These are phyloP conservation scores for Ramalina peruviana DNA, from an alignment of 495 filamentous ascomycete genomes.

Conservation along the genomic window DNA sequence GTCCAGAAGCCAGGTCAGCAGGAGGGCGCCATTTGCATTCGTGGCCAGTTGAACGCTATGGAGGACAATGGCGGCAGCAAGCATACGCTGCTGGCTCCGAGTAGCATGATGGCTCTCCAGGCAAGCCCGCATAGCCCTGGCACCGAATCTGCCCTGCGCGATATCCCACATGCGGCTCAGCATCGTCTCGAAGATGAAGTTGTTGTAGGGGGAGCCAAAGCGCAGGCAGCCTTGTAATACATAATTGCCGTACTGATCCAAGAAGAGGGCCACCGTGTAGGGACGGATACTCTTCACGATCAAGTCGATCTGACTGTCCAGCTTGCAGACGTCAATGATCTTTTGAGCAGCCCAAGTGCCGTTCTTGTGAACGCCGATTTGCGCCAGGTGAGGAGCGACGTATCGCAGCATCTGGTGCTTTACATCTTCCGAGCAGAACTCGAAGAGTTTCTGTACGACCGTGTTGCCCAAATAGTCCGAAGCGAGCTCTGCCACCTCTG, in stretches of 20 bases:
- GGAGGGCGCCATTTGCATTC: slow-evolving; percentile 85
- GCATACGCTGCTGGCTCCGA: slow-evolving; percentile 88
- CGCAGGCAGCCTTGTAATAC: slow-evolving; percentile 91
- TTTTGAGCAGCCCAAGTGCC: slow-evolving; percentile 98
- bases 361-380: slow-evolving; percentile 97
- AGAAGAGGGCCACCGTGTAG: slow-evolving; percentile 79
- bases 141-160: slow-evolving; percentile 83
- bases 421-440: slow-evolving; percentile 79
- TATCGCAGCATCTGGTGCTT: slow-evolving; percentile 84
- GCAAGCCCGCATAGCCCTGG: slow-evolving; percentile 91
- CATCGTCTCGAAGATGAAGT: slow-evolving; percentile 98
- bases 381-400: slow-evolving; percentile 81
- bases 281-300: slow-evolving; percentile 73
- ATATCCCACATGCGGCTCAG: slow-evolving; percentile 90
- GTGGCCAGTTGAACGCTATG: slow-evolving; percentile 95
- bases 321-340: slow-evolving; percentile 92
- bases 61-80: slow-evolving; percentile 86
- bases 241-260: slow-evolving; percentile 98
- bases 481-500: slow-evolving; percentile 86
- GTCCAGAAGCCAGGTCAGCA: slow-evolving; percentile 96
- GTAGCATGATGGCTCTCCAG: slow-evolving; percentile 91
- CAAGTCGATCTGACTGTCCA: slow-evolving; percentile 65
- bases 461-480: slow-evolving; percentile 97
- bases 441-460: slow-evolving; percentile 97
- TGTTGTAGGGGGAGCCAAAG: slow-evolving; percentile 75